phyloP scores from a whole-genome alignment of 1,139 yeast genomes.

The Petasospora fabianii region DNA sequence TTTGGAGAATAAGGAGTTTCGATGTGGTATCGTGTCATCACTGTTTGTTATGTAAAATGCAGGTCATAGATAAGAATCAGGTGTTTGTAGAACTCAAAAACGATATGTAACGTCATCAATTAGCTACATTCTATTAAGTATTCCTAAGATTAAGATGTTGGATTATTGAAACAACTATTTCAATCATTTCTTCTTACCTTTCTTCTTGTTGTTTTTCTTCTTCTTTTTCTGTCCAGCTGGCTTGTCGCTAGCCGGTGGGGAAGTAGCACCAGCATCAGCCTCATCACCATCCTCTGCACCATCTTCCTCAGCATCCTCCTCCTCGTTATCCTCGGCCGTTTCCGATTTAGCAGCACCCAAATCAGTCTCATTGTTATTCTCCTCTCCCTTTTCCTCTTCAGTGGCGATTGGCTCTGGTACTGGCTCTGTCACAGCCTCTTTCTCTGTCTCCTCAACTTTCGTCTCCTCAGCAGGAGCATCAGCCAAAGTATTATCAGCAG shows the following conservation, averaged over 20 bases:
- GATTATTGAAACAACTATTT: not conserved
- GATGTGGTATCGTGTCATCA: not conserved
- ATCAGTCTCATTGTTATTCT: slow-evolving; percentile 1
- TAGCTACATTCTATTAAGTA: too few species aligned
- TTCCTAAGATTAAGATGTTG: too few species aligned
- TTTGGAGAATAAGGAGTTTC: slow-evolving; percentile 68
- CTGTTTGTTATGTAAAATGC: slow-evolving; percentile 10
- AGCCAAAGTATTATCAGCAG: not conserved
- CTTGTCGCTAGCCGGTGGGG: too few species aligned
- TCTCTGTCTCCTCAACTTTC: not conserved
- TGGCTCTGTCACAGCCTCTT: too few species aligned
- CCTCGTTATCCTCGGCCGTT: slow-evolving; percentile 5
- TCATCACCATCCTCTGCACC: slow-evolving; percentile 7
- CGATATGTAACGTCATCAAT: too few species aligned
- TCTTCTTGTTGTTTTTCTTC: slow-evolving; percentile 32
- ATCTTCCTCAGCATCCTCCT: slow-evolving; percentile 4
- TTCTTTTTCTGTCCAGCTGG: slow-evolving; percentile 17
- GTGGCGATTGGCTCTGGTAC: too few species aligned
- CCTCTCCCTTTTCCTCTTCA: too few species aligned
- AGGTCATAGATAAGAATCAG: slow-evolving; percentile 18
- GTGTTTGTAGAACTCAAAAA: too few species aligned
- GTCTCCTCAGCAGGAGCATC: slow-evolving; percentile 1
- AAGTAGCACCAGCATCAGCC: too few species aligned
- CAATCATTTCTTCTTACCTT: slow-evolving; percentile 21
- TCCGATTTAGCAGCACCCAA: slow-evolving; percentile 6